A percentile compares a stretch with the other conserved stretches of the same genome.
Conservation (phyloP, 495 filamentous ascomycete genomes). For the Clohesyomyces aquaticus region DNA sequence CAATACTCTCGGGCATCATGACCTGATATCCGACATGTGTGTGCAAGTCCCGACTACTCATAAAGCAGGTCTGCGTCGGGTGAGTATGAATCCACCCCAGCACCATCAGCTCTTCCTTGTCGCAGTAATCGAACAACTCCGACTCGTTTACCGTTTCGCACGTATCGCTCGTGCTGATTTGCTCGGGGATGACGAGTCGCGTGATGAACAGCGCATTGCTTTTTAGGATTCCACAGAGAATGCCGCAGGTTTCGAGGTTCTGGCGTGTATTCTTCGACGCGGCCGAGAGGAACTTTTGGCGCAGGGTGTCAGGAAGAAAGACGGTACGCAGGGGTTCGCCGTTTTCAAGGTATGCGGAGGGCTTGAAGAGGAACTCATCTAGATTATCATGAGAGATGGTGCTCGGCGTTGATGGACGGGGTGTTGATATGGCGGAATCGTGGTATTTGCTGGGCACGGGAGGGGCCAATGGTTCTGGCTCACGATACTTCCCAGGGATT, state of each 20-base stretch:
- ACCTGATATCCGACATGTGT: conserved; percentile 92
- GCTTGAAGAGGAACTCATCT: conserved; percentile 72
- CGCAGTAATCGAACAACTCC: conserved; percentile 83
- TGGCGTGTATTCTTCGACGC: conserved; percentile 74
- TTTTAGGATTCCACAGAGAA: conserved; percentile 86
- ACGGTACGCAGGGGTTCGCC: conserved; percentile 82
- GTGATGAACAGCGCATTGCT: conserved; percentile 93
- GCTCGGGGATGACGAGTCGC: conserved; percentile 85
- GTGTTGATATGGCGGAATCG: conserved; percentile 6
- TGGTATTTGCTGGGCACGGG: conserved; percentile 49
- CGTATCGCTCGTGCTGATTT: conserved; percentile 85
- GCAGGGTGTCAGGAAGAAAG: conserved; percentile 79
- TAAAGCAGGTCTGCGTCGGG: conserved; percentile 94
- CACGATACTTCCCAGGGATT: conserved; percentile 45
- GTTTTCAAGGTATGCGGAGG: conserved; percentile 85
- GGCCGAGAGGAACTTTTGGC: conserved; percentile 68
- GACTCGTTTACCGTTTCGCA: conserved; percentile 90
- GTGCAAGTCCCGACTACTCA: conserved; percentile 91
- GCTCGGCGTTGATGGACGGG: conserved; percentile 17
- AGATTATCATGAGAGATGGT: conserved; percentile 43
- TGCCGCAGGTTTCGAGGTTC: conserved; percentile 92
- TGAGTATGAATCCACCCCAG: conserved; percentile 99
- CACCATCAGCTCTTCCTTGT: conserved; percentile 81
- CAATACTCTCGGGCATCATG: conserved; percentile 93
- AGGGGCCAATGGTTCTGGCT: conserved; percentile 13